Evolutionary conservation across 1,284 basidiomycete species (phyloP).

Genomic region (Papiliotrema nemorosa): DNA sequence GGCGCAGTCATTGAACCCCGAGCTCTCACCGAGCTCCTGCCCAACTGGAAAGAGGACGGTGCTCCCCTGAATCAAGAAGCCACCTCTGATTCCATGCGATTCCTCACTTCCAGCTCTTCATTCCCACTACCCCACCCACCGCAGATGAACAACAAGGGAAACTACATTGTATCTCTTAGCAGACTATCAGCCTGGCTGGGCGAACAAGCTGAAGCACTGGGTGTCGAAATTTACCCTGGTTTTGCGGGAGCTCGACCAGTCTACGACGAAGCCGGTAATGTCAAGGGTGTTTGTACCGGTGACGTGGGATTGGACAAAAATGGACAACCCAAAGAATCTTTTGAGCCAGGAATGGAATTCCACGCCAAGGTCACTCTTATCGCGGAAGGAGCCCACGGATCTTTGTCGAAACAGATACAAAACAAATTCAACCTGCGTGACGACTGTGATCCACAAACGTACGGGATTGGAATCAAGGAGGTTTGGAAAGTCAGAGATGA

Average conservation of each 20-base stretch:
- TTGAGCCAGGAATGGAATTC: slow-evolving; percentile 97
- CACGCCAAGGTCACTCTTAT: slow-evolving; percentile 90
- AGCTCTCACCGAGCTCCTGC: slow-evolving; percentile 87
- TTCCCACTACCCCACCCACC: slow-evolving; percentile 93
- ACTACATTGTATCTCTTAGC: slow-evolving; percentile 90
- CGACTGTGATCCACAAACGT: slow-evolving; percentile 84
- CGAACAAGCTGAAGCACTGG: slow-evolving; percentile 74
- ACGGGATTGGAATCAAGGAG: slow-evolving; percentile 95
- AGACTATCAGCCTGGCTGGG: slow-evolving; percentile 87
- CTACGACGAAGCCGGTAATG: slow-evolving; percentile 65
- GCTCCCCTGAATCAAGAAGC: slow-evolving; percentile 73
- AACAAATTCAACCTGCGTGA: slow-evolving; percentile 75
- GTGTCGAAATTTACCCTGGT: slow-evolving; percentile 95
- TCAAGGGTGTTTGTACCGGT: slow-evolving; percentile 86
- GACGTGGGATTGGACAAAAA: slow-evolving; percentile 88
- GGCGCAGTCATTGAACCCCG: slow-evolving; percentile 93
- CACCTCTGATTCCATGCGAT: slow-evolving; percentile 78
- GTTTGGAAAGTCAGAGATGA: slow-evolving; percentile 86
- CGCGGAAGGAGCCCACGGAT: slow-evolving; percentile 94
- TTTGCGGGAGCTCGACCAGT: slow-evolving; percentile 86
- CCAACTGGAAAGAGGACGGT: slow-evolving; percentile 68
- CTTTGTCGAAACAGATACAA: slow-evolving; percentile 78
- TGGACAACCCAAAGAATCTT: slow-evolving; percentile 76
- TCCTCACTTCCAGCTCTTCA: slow-evolving; percentile 67
- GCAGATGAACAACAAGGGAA: slow-evolving; percentile 93